Evolutionary conservation across 306 rosid genomes (phyloP).

Genomic region (Elaeagnus macrophylla): DNA sequence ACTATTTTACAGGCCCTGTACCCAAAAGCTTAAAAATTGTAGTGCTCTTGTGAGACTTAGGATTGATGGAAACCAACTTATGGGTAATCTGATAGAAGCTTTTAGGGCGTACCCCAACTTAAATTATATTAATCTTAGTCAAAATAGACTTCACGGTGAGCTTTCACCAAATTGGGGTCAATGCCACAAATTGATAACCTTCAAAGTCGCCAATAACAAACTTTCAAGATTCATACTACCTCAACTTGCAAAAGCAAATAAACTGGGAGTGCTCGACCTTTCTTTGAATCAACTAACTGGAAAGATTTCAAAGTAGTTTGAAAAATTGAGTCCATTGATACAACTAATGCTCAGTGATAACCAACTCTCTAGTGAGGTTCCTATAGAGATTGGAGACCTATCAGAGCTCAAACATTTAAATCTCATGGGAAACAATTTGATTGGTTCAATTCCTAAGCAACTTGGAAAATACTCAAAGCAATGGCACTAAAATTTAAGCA

Average conservation of each 20-base stretch:
- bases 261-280: slow-evolving; percentile 17
- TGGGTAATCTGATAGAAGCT: too few relatives aligned
- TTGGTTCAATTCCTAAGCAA: slow-evolving; percentile 9
- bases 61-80: too few relatives aligned
- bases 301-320: slow-evolving; percentile 30
- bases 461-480: slow-evolving; percentile 7
- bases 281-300: slow-evolving; percentile 25
- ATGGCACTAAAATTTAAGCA: slow-evolving; percentile 17
- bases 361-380: slow-evolving; percentile 1
- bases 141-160: too few relatives aligned
- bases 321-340: slow-evolving; percentile 10
- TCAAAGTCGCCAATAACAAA: slow-evolving; percentile 12
- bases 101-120: too few relatives aligned
- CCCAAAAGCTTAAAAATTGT: too few relatives aligned
- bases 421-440: slow-evolving; percentile 13
- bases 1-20: too few relatives aligned
- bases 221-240: slow-evolving; percentile 12
- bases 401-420: slow-evolving; percentile 10
- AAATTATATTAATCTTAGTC: too few relatives aligned
- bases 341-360: slow-evolving; percentile 11
- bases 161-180: too few relatives aligned
- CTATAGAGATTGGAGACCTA: slow-evolving; percentile 12
- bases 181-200: slow-evolving; percentile 6
- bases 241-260: slow-evolving; percentile 6
- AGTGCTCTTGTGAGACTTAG: too few relatives aligned